phyloP scores from a whole-genome alignment of 495 filamentous ascomycete species.

The Filosporella fistucella region DNA sequence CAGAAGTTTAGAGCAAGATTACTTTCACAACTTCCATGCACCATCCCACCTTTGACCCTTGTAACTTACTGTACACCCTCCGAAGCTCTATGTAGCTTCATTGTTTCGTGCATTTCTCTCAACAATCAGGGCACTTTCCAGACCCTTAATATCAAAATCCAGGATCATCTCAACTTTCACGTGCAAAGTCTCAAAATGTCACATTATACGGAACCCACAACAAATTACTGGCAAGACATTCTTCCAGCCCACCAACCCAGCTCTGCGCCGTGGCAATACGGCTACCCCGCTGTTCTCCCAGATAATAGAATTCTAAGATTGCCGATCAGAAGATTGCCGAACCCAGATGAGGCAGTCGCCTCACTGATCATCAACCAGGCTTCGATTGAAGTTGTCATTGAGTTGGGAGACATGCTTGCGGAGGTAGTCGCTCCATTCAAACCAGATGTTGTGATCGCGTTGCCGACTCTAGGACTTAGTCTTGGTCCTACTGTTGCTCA shows the following conservation, averaged over 20 bases:
- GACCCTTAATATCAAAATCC: too few relatives aligned
- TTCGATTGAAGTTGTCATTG: constrained; percentile 30
- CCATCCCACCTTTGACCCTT: too few relatives aligned
- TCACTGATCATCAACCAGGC: constrained; percentile 40
- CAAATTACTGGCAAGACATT: constrained; percentile 23
- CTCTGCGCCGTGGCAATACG: constrained; percentile 12
- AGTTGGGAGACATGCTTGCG: constrained; percentile 35
- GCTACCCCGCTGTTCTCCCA: constrained; percentile 10
- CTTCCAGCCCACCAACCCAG: background rate
- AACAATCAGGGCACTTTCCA: too few relatives aligned
- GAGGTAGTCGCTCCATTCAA: constrained; percentile 7
- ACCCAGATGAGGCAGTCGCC: constrained; percentile 17
- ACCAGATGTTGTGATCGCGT: constrained; percentile 18
- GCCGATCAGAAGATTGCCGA: constrained; percentile 15
- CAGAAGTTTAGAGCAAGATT: too few relatives aligned
- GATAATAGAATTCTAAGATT: constrained; percentile 14
- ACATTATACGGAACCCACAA: constrained; percentile 21
- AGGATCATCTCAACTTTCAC: too few relatives aligned
- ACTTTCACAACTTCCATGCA: too few relatives aligned
- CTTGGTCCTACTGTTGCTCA: constrained; percentile 12
- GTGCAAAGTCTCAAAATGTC: too few relatives aligned
- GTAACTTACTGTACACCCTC: too few relatives aligned
- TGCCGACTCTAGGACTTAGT: constrained; percentile 19
- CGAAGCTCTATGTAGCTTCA: too few relatives aligned
- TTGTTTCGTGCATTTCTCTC: too few relatives aligned